phyloP scores from a whole-genome alignment of 73 alveolate species.

The Effrenium voratum region DNA sequence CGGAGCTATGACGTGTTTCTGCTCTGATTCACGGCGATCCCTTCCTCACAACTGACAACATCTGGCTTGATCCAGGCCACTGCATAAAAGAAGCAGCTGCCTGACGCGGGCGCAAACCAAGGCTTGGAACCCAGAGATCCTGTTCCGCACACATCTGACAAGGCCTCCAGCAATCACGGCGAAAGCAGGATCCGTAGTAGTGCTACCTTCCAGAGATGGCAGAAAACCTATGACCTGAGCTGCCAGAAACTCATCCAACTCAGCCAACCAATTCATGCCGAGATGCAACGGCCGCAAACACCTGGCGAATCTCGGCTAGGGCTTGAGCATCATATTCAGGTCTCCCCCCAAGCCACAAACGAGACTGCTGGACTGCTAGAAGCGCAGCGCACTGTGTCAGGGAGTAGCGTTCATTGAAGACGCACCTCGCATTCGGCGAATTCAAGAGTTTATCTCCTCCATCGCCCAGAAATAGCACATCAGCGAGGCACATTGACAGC shows the following conservation, averaged over 20 bases:
- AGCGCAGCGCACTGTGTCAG: not conserved
- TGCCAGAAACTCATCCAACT: not conserved
- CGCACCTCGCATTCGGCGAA: not conserved
- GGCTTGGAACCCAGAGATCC: not conserved
- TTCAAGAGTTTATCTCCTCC: too few species aligned
- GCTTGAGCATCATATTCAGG: not conserved
- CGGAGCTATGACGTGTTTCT: too few species aligned
- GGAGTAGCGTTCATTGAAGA: not conserved
- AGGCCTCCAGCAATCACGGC: not conserved
- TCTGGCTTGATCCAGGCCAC: too few species aligned
- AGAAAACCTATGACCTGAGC: not conserved
- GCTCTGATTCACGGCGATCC: too few species aligned
- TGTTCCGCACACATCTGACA: not conserved
- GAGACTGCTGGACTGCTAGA: not conserved
- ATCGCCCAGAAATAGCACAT: too few species aligned
- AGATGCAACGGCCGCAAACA: not conserved
- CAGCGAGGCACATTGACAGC: not conserved
- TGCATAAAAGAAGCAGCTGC: not conserved
- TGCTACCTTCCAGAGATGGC: not conserved
- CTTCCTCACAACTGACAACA: too few species aligned
- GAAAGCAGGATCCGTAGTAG: not conserved
- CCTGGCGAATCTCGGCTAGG: not conserved
- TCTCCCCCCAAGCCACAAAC: too few species aligned
- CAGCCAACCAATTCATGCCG: not conserved
- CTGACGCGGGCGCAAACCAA: not conserved